phyloP scores from a whole-genome alignment of 257 asterid species.

The Scutellaria baicalensis region DNA sequence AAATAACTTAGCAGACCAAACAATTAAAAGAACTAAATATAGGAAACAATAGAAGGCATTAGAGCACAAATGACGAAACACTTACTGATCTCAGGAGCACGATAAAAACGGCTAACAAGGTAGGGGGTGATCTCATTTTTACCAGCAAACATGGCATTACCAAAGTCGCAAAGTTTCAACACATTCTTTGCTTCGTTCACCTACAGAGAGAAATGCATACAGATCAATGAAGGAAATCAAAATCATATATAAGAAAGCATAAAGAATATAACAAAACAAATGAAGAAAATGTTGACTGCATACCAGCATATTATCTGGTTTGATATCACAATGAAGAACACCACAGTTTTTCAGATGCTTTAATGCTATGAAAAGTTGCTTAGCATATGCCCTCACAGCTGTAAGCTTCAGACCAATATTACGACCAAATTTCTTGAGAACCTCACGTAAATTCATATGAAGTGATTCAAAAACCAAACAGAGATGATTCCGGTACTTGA shows the following conservation, averaged over 20 bases:
- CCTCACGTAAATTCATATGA: slow-evolving; percentile 99
- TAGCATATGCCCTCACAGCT: slow-evolving; percentile 97
- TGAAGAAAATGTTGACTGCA: slow-evolving; percentile 12
- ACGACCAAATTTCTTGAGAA: slow-evolving; percentile 97
- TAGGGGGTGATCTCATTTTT: slow-evolving; percentile 96
- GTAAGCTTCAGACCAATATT: slow-evolving; percentile 95
- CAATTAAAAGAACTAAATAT: neutral
- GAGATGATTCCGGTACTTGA: slow-evolving; percentile 96
- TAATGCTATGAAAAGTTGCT: slow-evolving; percentile 91
- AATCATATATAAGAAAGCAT: neutral
- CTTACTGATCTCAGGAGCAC: slow-evolving; percentile 99
- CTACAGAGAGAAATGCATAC: slow-evolving; percentile 26
- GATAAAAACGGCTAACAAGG: slow-evolving; percentile 98
- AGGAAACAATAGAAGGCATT: neutral
- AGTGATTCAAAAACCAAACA: slow-evolving; percentile 99
- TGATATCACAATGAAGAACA: slow-evolving; percentile 97
- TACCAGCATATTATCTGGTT: slow-evolving; percentile 99
- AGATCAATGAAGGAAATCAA: slow-evolving; percentile 1
- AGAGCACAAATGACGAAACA: neutral
- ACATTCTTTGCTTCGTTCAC: slow-evolving; percentile 93
- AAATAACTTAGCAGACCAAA: slow-evolving; percentile 1
- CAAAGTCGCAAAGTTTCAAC: slow-evolving; percentile 93
- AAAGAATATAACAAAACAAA: neutral
- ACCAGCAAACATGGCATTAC: slow-evolving; percentile 99
- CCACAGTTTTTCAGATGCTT: slow-evolving; percentile 93